phyloP scores from a whole-genome alignment of 192 early-diverging fungal species.

The Lunasporangiospora selenospora region DNA sequence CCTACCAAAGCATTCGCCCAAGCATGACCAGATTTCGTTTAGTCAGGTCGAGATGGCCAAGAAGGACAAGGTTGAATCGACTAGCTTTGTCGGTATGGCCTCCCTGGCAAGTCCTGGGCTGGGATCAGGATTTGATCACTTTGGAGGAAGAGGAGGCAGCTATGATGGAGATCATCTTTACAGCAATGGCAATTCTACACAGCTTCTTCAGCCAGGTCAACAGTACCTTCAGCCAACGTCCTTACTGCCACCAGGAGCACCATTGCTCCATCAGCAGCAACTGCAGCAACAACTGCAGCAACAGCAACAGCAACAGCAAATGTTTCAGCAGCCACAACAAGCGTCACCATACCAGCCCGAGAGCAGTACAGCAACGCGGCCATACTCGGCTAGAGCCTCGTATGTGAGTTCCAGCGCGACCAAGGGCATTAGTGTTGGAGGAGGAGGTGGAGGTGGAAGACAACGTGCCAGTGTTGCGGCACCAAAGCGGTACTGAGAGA shows the following conservation, averaged over 20 bases:
- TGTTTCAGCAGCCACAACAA: background rate
- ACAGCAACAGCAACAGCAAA: conserved; percentile 5
- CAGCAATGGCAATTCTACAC: conserved; percentile 25
- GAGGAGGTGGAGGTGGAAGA: conserved; percentile 19
- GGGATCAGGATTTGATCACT: conserved; percentile 20
- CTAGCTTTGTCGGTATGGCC: conserved; percentile 36
- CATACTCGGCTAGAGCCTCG: conserved; percentile 24
- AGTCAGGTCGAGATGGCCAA: conserved; percentile 47
- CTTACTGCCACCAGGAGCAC: too few relatives aligned
- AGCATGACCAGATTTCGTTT: conserved; percentile 31
- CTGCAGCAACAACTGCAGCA: background rate
- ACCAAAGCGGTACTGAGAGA: conserved; percentile 19
- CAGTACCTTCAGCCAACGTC: background rate
- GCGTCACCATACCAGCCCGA: conserved; percentile 2
- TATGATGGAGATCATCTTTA: conserved; percentile 14
- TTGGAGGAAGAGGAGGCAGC: too few relatives aligned
- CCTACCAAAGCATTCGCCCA: conserved; percentile 38
- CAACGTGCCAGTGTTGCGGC: conserved; percentile 40
- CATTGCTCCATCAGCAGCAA: too few relatives aligned
- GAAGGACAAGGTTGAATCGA: conserved; percentile 46
- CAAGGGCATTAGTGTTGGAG: conserved; percentile 3
- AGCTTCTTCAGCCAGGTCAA: conserved; percentile 11
- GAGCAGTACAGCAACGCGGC: background rate
- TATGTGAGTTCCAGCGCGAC: conserved; percentile 44
- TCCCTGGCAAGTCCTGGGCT: conserved; percentile 14